Evolutionary conservation across 2,329 filamentous ascomycete species (phyloP).

Genomic region (Dactylonectria macrodidyma): DNA sequence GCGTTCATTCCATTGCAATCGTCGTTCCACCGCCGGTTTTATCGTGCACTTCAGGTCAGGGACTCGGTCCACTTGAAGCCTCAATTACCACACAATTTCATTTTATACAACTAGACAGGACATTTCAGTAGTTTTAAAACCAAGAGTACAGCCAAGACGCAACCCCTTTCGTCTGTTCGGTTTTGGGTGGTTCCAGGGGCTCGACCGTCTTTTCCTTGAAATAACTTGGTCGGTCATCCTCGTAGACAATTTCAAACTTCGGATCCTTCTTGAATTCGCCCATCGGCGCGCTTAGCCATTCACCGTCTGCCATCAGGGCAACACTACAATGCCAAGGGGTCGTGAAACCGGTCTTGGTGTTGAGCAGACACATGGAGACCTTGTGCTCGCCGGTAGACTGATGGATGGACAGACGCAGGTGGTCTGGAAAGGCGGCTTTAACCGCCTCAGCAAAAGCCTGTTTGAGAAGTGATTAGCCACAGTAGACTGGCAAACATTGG

Average conservation of each 20-base stretch:
- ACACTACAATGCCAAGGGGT: conserved; percentile 52
- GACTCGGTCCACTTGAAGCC: too few species aligned
- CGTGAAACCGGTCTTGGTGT: conserved; percentile 50
- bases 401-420: conserved; percentile 51
- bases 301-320: conserved; percentile 38
- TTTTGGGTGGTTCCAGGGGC: not conserved
- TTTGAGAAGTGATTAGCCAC: not conserved
- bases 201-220: conserved; percentile 32
- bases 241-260: conserved; percentile 41
- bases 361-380: conserved; percentile 48
- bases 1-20: too few species aligned
- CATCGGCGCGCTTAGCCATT: conserved; percentile 46
- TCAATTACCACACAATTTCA: too few species aligned
- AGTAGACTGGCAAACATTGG: not conserved
- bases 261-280: conserved; percentile 44
- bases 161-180: not conserved
- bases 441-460: conserved; percentile 51
- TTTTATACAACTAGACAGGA: conserved; percentile 45
- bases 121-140: too few species aligned
- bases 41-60: too few species aligned
- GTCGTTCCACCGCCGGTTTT: too few species aligned
- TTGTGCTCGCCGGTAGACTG: conserved; percentile 47
- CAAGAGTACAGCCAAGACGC: too few species aligned
- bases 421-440: conserved; percentile 43
- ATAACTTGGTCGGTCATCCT: conserved; percentile 41